Percentiles rank a stretch among this genome's conserved stretches.
Conservation (phyloP, 1,284 basidiomycete species). For the Rhodotorula sp. region DNA sequence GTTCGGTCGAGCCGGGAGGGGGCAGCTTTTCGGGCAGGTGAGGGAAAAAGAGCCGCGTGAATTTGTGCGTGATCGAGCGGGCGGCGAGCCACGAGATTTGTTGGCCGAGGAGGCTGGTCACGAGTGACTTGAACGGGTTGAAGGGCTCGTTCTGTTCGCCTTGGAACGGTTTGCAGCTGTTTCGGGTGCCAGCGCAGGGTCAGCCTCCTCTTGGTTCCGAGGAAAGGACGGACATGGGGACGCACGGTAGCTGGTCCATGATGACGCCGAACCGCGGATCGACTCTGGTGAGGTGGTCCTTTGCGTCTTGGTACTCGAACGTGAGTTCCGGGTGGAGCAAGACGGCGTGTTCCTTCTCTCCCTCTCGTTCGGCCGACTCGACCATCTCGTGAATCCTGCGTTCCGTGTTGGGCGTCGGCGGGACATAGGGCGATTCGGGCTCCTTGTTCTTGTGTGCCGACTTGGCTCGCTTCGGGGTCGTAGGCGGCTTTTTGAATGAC, state of each 20-base stretch:
- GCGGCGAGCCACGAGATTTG: slow-evolving; percentile 92
- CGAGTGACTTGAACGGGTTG: slow-evolving; percentile 66
- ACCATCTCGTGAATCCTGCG: slow-evolving; percentile 11
- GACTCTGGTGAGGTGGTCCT: slow-evolving; percentile 63
- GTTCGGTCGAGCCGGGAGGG: slow-evolving; percentile 12
- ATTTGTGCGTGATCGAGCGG: slow-evolving; percentile 76
- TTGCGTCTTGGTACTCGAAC: slow-evolving; percentile 73
- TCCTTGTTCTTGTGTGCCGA: neutral
- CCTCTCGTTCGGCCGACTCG: slow-evolving; percentile 14
- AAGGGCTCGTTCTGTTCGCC: slow-evolving; percentile 56
- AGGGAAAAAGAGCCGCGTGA: slow-evolving; percentile 70
- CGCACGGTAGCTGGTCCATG: slow-evolving; percentile 52
- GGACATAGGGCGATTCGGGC: slow-evolving; percentile 19
- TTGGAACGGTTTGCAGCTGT: slow-evolving; percentile 68
- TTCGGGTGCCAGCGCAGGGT: no score
- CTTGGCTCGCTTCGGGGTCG: neutral
- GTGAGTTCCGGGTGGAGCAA: slow-evolving; percentile 64
- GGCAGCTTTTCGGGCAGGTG: slow-evolving; percentile 64
- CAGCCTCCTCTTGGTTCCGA: slow-evolving; percentile 33
- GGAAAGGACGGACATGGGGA: slow-evolving; percentile 35
- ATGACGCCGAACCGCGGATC: slow-evolving; percentile 71
- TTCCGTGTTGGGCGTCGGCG: slow-evolving; percentile 23
- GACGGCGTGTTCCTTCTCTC: slow-evolving; percentile 26
- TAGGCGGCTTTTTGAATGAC: neutral
- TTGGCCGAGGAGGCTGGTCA: slow-evolving; percentile 61